These are phyloP conservation scores for Cladosporium austrohemisphaericum DNA, from an alignment of 2,329 filamentous ascomycete species.

Conservation along the genomic window DNA sequence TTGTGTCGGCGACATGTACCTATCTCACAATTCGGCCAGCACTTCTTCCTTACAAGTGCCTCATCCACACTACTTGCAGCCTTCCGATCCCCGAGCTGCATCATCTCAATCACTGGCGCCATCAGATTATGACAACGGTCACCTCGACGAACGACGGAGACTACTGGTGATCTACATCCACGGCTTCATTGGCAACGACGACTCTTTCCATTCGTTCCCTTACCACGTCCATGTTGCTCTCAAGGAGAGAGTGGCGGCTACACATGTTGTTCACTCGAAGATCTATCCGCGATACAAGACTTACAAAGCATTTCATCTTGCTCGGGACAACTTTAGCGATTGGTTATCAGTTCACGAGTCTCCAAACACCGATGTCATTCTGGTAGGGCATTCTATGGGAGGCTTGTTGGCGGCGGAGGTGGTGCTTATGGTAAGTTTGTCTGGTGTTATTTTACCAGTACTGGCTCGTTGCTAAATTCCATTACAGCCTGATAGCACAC, in stretches of 20 bases:
- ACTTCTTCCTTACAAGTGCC: too few relatives aligned
- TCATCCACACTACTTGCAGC: too few relatives aligned
- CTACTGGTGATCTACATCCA: conserved; percentile 81
- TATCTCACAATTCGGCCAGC: too few relatives aligned
- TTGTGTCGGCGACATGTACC: too few relatives aligned
- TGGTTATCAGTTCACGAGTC: conserved; percentile 79
- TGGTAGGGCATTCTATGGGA: conserved; percentile 88
- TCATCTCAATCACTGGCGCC: too few relatives aligned
- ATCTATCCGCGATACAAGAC: conserved; percentile 78
- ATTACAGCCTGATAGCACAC: conserved; percentile 16
- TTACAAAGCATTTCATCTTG: conserved; percentile 66
- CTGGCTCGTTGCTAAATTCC: background rate
- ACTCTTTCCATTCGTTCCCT: conserved; percentile 81
- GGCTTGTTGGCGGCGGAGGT: conserved; percentile 79
- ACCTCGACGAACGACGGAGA: too few relatives aligned
- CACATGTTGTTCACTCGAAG: conserved; percentile 80
- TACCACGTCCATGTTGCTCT: conserved; percentile 78
- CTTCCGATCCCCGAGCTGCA: too few relatives aligned
- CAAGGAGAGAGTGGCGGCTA: conserved; percentile 61
- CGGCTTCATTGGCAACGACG: conserved; percentile 84
- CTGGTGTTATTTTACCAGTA: background rate
- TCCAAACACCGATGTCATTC: conserved; percentile 68
- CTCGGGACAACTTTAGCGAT: conserved; percentile 74
- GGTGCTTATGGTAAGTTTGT: conserved; percentile 51
- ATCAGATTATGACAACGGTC: too few relatives aligned